Evolutionary conservation across 225 moss, liverwort and hornwort genomes (phyloP), one percentile per base, ranked within the genome.

Genomic region (Pleurozium schreberi): DNA sequence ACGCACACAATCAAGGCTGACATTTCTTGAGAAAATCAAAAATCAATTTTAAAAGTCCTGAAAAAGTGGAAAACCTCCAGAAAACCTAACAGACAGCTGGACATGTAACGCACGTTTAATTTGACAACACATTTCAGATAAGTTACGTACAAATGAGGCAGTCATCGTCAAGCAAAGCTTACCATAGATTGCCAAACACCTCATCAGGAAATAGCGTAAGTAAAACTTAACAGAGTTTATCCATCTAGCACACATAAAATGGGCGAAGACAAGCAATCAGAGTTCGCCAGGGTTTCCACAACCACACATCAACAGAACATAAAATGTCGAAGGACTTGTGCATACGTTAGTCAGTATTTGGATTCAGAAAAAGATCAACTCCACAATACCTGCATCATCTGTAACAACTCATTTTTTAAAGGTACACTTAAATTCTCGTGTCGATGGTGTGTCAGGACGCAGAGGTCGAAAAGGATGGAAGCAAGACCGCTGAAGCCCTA

Each of bases 391-490:
- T 62, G 40, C 34, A 42, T 42, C 12, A 74, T 10, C 8, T 43
- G 17, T 7, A 71, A 7, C 13, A 26, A 20, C 10, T 33, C 87
- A 40, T 86, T 30, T 69, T 55, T 62, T 42, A 5, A 36, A 63
- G 34, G 42, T 82, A 16, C 47, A 25, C 17, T 27, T 1, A 62
- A 67, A 75, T 76, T 55, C 38, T 84, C 62, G 85, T 90, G 89
- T 83, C 64, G 64, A 77, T 82, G 88, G 81, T 78, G 83, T 38
- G 18, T 75, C 85, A 84, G 85, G 85, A 90, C 33, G 74, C n/a
- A 36, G 89, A 87, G 82, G 88, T 68, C 31, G 91, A 77, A 67
- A 42, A 73, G 75, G 90, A 87, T 89, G 82, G 62, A 88, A 82
- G 80, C 50, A n/a, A 81, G 81, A 81, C 61, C 77, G 63, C 74